These are phyloP conservation scores for Dioscorea alata DNA, from an alignment of 106 monocot species.

Conservation along the genomic window DNA sequence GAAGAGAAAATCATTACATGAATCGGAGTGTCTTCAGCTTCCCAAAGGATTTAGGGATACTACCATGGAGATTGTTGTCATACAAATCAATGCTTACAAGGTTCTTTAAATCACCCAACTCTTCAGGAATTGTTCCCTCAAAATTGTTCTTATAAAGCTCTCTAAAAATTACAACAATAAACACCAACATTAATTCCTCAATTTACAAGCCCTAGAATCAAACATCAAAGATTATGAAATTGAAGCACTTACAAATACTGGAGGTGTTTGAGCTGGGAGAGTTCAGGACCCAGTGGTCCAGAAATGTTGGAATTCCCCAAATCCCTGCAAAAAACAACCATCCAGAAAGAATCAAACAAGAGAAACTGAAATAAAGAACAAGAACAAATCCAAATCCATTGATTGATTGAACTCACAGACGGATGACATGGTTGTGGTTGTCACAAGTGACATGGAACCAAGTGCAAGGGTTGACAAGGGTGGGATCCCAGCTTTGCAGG, in stretches of 20 bases:
- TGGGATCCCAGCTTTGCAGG: slow-evolving; percentile 96
- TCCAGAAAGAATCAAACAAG: neutral
- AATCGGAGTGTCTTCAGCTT: slow-evolving; percentile 84
- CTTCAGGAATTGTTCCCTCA: slow-evolving; percentile 75
- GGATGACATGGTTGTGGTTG: slow-evolving; percentile 64
- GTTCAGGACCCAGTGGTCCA: slow-evolving; percentile 70
- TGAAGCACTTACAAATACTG: slow-evolving; percentile 54
- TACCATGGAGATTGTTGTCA: slow-evolving; percentile 60
- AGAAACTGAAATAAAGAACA: neutral
- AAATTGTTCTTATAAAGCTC: slow-evolving; percentile 94
- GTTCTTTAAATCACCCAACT: slow-evolving; percentile 72
- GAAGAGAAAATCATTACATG: slow-evolving; percentile 31
- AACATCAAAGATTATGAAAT: neutral
- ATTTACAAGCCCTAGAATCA: too few relatives aligned
- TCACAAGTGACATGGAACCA: slow-evolving; percentile 97
- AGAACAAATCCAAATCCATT: too few relatives aligned
- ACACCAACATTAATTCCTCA: neutral
- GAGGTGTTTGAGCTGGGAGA: slow-evolving; percentile 76
- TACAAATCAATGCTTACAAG: slow-evolving; percentile 93
- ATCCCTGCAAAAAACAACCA: slow-evolving; percentile 48
- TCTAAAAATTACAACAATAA: slow-evolving; percentile 22
- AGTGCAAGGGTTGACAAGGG: slow-evolving; percentile 93
- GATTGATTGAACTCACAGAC: slow-evolving; percentile 40
- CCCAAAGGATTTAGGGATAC: slow-evolving; percentile 76
- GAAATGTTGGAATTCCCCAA: slow-evolving; percentile 93